Percentiles rank a stretch among this genome's conserved stretches.
Evolutionary conservation across 495 filamentous ascomycete species (phyloP).

Genomic region (Parmelia sp.): DNA sequence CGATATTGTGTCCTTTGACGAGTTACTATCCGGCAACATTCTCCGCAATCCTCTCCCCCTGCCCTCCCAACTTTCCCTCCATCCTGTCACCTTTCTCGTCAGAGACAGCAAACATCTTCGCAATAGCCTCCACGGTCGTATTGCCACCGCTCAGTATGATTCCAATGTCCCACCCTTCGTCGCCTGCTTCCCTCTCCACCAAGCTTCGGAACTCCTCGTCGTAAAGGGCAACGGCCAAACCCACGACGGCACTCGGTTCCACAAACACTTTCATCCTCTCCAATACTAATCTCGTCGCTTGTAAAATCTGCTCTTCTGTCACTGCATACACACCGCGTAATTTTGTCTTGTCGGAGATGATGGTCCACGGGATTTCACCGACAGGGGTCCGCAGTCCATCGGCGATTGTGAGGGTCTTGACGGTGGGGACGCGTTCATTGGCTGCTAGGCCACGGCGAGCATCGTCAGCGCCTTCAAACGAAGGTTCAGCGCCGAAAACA

Average conservation of each 20-base stretch:
- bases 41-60: constrained; percentile 38
- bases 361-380: constrained; percentile 67
- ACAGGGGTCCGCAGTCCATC: constrained; percentile 86
- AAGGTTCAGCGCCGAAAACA: constrained; percentile 91
- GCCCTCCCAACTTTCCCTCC: constrained; percentile 33
- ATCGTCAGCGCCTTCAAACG: constrained; percentile 80
- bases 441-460: constrained; percentile 58
- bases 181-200: constrained; percentile 64
- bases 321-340: constrained; percentile 71
- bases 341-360: constrained; percentile 68
- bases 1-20: no score
- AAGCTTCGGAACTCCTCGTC: constrained; percentile 72
- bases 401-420: constrained; percentile 75
- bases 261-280: constrained; percentile 90
- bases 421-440: constrained; percentile 54
- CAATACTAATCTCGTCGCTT: constrained; percentile 67
- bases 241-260: constrained; percentile 84
- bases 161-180: constrained; percentile 78
- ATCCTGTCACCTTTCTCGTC: constrained; percentile 27
- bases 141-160: constrained; percentile 89
- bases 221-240: constrained; percentile 73
- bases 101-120: constrained; percentile 50
- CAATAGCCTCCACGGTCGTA: constrained; percentile 73
- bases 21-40: constrained; percentile 47
- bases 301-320: constrained; percentile 74